phyloP scores from a whole-genome alignment of 345 rosid species.

The Citropsis articulata region DNA sequence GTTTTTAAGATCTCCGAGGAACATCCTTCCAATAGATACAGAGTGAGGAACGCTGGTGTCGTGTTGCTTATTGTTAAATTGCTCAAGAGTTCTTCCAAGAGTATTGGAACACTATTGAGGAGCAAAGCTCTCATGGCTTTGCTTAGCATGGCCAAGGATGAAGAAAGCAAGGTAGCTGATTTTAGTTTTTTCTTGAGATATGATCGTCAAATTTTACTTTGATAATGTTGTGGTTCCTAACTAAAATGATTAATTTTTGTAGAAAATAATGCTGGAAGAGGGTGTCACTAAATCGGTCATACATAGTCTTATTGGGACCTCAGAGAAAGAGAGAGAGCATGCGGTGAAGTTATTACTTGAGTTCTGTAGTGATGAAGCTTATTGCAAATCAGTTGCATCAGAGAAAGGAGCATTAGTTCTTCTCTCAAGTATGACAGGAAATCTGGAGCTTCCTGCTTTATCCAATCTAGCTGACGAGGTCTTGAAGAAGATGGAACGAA shows the following conservation, averaged over 20 bases:
- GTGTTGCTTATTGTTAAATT: conserved; percentile 26
- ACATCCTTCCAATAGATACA: conserved; percentile 31
- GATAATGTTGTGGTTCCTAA: neutral
- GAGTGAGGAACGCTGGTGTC: conserved; percentile 35
- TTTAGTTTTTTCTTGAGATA: neutral
- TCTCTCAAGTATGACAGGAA: conserved; percentile 41
- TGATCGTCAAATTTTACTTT: neutral
- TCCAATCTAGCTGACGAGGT: conserved; percentile 42
- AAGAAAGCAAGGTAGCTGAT: conserved; percentile 41
- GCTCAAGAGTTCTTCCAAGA: conserved; percentile 30
- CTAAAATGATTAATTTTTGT: conserved; percentile 8
- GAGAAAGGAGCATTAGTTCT: conserved; percentile 49
- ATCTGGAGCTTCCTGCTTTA: conserved; percentile 36
- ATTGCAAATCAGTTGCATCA: conserved; percentile 31
- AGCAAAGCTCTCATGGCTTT: conserved; percentile 37
- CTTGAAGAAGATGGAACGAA: conserved; percentile 30
- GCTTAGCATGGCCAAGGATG: conserved; percentile 42
- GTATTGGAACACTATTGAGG: conserved; percentile 31
- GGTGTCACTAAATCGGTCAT: conserved; percentile 42
- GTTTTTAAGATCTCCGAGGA: conserved; percentile 34
- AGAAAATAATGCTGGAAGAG: conserved; percentile 43
- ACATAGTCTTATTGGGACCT: conserved; percentile 40
- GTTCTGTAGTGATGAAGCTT: conserved; percentile 35
- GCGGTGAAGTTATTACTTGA: conserved; percentile 40
- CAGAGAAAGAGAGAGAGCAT: conserved; percentile 39